Percentiles rank a stretch among this genome's conserved stretches.
These are phyloP conservation scores for Heimioporus retisporus DNA, from an alignment of 1,284 basidiomycete species.

Conservation along the genomic window DNA sequence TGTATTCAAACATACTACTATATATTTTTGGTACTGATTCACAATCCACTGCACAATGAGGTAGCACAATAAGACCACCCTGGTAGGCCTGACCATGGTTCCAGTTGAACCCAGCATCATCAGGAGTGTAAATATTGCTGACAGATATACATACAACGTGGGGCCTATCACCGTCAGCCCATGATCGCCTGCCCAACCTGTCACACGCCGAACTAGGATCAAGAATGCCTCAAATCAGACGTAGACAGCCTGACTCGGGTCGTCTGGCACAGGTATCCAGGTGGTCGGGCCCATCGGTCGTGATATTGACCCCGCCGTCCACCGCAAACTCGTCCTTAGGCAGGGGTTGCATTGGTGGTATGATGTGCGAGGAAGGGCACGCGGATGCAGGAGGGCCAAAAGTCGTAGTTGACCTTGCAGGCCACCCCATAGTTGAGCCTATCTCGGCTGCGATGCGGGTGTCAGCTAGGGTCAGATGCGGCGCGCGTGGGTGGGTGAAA, in stretches of 20 bases:
- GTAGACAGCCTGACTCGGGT: not conserved
- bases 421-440: constrained; percentile 86
- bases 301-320: constrained; percentile 70
- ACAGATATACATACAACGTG: constrained; percentile 88
- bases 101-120: too few species aligned
- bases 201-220: constrained; percentile 81
- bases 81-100: too few species aligned
- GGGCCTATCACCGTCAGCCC: constrained; percentile 62
- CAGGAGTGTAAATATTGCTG: constrained; percentile 71
- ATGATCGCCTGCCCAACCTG: constrained; percentile 11
- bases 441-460: too few species aligned
- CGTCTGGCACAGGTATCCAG: too few species aligned
- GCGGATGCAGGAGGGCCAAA: constrained; percentile 69
- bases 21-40: too few species aligned
- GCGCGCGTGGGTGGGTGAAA: constrained; percentile 76
- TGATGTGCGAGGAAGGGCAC: constrained; percentile 74
- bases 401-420: constrained; percentile 76
- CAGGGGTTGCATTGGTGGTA: constrained; percentile 37
- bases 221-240: constrained; percentile 64
- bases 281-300: constrained; percentile 43
- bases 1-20: too few species aligned
- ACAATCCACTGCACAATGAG: too few species aligned
- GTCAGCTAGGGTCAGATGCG: too few species aligned
- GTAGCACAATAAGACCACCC: too few species aligned
- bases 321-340: constrained; percentile 31